Conservation (phyloP, 352 stramenopile species). For the Phytophthora melonis region DNA sequence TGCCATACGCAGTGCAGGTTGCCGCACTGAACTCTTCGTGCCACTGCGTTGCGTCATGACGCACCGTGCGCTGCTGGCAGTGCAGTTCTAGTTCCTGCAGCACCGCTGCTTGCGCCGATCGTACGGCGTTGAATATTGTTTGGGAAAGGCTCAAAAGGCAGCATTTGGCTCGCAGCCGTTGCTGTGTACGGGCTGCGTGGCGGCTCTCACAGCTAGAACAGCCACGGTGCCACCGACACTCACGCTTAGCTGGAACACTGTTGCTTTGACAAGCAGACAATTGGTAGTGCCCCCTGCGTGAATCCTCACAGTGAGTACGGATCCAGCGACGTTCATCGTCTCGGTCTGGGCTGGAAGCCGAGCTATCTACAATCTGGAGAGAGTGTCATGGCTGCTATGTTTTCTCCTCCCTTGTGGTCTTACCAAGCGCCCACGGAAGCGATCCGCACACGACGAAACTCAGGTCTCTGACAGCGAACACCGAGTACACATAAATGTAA, state of each 20-base stretch:
- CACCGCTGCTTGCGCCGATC: constrained; percentile 77
- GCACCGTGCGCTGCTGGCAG: constrained; percentile 55
- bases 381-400: too few species aligned
- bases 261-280: constrained; percentile 42
- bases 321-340: constrained; percentile 30
- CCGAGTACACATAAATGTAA: too few species aligned
- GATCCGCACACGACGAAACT: too few species aligned
- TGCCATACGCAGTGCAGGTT: constrained; percentile 92
- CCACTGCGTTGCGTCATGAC: constrained; percentile 62
- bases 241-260: constrained; percentile 43
- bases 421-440: too few species aligned
- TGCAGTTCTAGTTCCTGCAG: constrained; percentile 53
- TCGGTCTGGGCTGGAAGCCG: too few species aligned
- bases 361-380: too few species aligned
- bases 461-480: too few species aligned
- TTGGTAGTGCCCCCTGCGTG: constrained; percentile 58
- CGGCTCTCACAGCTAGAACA: constrained; percentile 41
- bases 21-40: constrained; percentile 84
- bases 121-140: constrained; percentile 83
- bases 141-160: constrained; percentile 90
- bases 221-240: constrained; percentile 28
- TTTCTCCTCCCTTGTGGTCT: too few species aligned
- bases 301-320: constrained; percentile 53
- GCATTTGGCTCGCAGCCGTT: constrained; percentile 45
- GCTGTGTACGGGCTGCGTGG: constrained; percentile 65